Conservation (phyloP, 371 early-diverging fungal species). For the Mucor sp. region DNA sequence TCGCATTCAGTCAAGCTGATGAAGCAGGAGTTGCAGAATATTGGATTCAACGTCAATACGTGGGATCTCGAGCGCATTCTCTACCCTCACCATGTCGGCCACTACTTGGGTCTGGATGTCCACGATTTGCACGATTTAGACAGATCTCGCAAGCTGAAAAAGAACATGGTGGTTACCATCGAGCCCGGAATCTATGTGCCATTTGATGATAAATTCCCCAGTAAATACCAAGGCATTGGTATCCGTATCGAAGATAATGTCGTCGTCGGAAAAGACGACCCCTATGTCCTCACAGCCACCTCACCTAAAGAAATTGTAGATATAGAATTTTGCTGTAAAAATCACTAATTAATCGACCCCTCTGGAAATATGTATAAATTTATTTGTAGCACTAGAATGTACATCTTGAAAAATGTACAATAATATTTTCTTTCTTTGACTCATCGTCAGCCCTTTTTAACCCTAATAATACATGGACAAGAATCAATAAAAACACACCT, state of each 20-base stretch:
- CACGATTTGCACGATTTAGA: conserved; percentile 85
- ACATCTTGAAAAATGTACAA: neutral
- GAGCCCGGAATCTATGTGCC: conserved; percentile 97
- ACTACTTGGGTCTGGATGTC: conserved; percentile 94
- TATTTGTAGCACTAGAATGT: neutral
- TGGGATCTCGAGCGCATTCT: conserved; percentile 72
- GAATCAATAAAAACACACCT: neutral
- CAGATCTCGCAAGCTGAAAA: conserved; percentile 68
- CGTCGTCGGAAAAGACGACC: conserved; percentile 71
- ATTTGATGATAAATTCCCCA: conserved; percentile 71
- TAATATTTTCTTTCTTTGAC: neutral
- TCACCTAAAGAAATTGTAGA: conserved; percentile 91
- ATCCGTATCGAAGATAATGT: conserved; percentile 97
- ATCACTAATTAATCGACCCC: conserved; percentile 3
- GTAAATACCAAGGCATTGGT: conserved; percentile 87
- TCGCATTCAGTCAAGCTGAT: conserved; percentile 64
- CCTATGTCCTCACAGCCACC: conserved; percentile 70
- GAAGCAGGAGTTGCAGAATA: conserved; percentile 62
- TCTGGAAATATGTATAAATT: neutral
- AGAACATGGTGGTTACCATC: conserved; percentile 92
- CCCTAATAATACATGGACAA: conserved; percentile 4
- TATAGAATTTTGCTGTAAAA: conserved; percentile 74
- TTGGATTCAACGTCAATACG: conserved; percentile 63
- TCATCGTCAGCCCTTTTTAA: conserved; percentile 1
- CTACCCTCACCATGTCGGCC: conserved; percentile 95